A percentile compares a stretch with the other conserved stretches of the same genome.
These are phyloP conservation scores for Dryas alaskensis DNA, from an alignment of 306 rosid genomes.

Conservation along the genomic window DNA sequence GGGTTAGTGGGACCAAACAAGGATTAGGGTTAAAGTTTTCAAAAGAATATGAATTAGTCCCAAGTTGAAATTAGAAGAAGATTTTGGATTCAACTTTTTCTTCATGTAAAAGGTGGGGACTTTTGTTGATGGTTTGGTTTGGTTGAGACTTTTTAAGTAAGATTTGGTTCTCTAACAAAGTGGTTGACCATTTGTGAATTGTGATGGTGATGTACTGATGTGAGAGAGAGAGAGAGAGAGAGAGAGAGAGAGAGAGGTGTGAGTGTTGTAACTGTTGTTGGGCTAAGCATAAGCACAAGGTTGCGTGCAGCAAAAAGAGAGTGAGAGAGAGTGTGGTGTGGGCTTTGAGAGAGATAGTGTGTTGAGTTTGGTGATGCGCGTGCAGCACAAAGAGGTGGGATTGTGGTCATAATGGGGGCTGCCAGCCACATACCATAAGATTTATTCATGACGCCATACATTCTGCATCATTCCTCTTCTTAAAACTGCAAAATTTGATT, in stretches of 20 bases:
- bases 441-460: conserved; percentile 77
- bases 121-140: conserved; percentile 6
- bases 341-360: conserved; percentile 44
- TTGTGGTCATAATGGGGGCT: conserved; percentile 68
- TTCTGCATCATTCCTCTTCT: conserved; percentile 55
- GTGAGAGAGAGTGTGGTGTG: conserved; percentile 1
- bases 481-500: conserved; percentile 42
- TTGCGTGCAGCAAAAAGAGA: conserved; percentile 26
- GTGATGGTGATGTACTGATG: neutral
- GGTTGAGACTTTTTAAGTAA: conserved; percentile 51
- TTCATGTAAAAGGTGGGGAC: conserved; percentile 30
- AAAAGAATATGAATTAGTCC: conserved; percentile 2
- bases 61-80: conserved; percentile 14
- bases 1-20: conserved; percentile 23
- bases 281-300: conserved; percentile 9
- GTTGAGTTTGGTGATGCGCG: conserved; percentile 93
- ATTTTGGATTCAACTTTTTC: conserved; percentile 31
- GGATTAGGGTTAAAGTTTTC: conserved; percentile 6
- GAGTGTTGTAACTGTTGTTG: neutral
- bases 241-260: neutral
- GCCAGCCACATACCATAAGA: conserved; percentile 70
- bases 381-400: conserved; percentile 70
- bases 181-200: conserved; percentile 48
- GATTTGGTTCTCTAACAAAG: conserved; percentile 39
- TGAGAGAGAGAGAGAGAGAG: neutral